phyloP scores from a whole-genome alignment of 2,329 filamentous ascomycete species.

The Colletotrichum chlorophyti region DNA sequence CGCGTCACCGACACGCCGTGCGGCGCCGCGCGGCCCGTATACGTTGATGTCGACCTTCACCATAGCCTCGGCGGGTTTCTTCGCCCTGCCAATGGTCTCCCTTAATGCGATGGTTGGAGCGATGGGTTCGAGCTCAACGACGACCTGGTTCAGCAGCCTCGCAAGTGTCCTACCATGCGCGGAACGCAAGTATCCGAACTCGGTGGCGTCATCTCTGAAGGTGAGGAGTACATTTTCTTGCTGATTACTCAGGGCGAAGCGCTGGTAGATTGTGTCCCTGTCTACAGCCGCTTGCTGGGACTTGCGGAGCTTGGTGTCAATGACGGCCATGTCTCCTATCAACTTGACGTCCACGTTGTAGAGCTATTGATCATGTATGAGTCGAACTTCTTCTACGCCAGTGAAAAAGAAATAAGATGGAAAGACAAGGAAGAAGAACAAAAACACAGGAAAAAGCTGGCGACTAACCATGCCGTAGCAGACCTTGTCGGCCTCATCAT shows the following conservation, averaged over 20 bases:
- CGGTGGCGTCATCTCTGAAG: slow-evolving; percentile 31
- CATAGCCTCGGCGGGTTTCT: slow-evolving; percentile 36
- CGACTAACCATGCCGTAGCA: slow-evolving; percentile 37
- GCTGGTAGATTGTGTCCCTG: slow-evolving; percentile 18
- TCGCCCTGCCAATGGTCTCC: slow-evolving; percentile 34
- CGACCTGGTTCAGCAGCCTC: slow-evolving; percentile 19
- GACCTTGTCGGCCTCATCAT: slow-evolving; percentile 26
- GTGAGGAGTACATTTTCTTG: slow-evolving; percentile 31
- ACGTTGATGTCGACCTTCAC: slow-evolving; percentile 44
- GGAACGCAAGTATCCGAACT: slow-evolving; percentile 34
- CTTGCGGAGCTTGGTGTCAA: slow-evolving; percentile 28
- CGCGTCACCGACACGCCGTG: slow-evolving; percentile 33
- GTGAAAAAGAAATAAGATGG: neutral
- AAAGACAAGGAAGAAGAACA: neutral
- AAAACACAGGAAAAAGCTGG: neutral
- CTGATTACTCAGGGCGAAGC: slow-evolving; percentile 30
- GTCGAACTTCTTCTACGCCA: neutral
- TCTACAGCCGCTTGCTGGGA: slow-evolving; percentile 9
- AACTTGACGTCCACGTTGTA: slow-evolving; percentile 35
- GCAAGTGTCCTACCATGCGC: slow-evolving; percentile 30
- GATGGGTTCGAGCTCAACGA: slow-evolving; percentile 34
- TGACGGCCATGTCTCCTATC: slow-evolving; percentile 31
- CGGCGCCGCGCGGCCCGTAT: slow-evolving; percentile 38
- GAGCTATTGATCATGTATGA: slow-evolving; percentile 27
- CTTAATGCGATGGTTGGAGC: slow-evolving; percentile 29